Evolutionary conservation across 306 rosid species (phyloP), one percentile per base, ranked within the genome.

Genomic region (Medicago ruthenica): DNA sequence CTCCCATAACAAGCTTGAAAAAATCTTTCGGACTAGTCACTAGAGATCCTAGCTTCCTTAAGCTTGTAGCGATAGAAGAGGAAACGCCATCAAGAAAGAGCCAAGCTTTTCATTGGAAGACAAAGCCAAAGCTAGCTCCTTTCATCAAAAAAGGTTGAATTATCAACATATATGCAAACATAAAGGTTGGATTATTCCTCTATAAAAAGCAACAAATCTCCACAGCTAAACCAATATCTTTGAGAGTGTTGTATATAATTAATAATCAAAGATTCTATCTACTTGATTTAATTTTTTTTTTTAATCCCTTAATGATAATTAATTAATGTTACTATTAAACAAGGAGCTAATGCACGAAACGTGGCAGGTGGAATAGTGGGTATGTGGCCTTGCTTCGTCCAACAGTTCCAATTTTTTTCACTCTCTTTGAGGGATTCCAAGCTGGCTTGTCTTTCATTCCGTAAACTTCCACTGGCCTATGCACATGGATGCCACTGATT

Each of bases 151-250:
- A 78, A 24, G 27, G 73, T 73, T 75, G 55, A 76, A 73, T 31
- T 18, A 64, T 17, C n/a, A 20, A 47, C 59, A 51, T 60, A 76
- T 36, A 70, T 50, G 48, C 53, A 77, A 70, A 78, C 44, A 78
- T 42, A 80, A 86, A 78, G 77, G 83, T 67, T 74, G 67, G 83
- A 82, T 82, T 88, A 83, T 86, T 83, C 85, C 75, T 74, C 86
- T 24, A 77, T 79, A 53, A 42, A 86, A 89, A 86, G 91, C 90
- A 83, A 86, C n/a, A 85, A 88, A 83, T 88, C 96, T 79, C 81
- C 84, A 88, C 88, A 86, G 89, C 93, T 85, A 84, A 84, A 86
- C 79, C 45, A 39, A 84, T 55, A 82, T 88, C 89, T 84, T 86
- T 73, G 20, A 75, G 82, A 81, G 70, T 58, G 55, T 67, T 27